Base-by-base conservation (phyloP, 257 asterid species). In the Nicotiana paniculata region DNA sequence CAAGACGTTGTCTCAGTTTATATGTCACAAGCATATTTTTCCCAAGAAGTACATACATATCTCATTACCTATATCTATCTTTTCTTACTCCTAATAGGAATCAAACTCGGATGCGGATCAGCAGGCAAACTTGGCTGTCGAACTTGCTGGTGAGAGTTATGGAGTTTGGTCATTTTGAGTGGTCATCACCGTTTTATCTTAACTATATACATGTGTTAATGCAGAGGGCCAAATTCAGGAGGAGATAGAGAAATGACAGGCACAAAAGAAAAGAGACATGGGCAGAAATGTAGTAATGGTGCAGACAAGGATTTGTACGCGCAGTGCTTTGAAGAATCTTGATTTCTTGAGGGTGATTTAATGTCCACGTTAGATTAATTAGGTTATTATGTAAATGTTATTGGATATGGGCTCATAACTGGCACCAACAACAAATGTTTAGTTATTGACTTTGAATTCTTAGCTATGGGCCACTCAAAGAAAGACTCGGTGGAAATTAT, bases 31-130 rank as follows among this genome's bases (percentile, higher is more conserved):
- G 15, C n/a, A n/a, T 18, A 16, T 80, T 39, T 54, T 54, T 57
- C 62, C 6, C 46, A 72, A 6, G 48, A 74, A 74, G 39, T 72
- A 48, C 79, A 74, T 3, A 48, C 51, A 48, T n/a, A 33, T 26
- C 30, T 35, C 37, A n/a, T 53, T 53, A 21, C 53, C 1, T 62
- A 58, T 79, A 15, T 61, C 21, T 63, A 21, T 37, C 30, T 70
- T 16, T 4, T 13, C 35, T 10, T 32, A 35, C 26, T 75, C 26
- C 48, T 28, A 28, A 21, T 59, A 93, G 99, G 99, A 93, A 86
- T 90, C 91, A 43, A 95, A 95, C 89, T 87, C 97, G 0, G 99
- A 95, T 84, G 99, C 99, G 2, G 99, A 95, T 90, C 89, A 90
- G 81, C 99, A 86, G 86, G 99, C 99, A 53, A 95, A 92, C 91